Evolutionary conservation across 805 yeast genomes (phyloP).

Genomic region (Hyphopichia homilentoma): DNA sequence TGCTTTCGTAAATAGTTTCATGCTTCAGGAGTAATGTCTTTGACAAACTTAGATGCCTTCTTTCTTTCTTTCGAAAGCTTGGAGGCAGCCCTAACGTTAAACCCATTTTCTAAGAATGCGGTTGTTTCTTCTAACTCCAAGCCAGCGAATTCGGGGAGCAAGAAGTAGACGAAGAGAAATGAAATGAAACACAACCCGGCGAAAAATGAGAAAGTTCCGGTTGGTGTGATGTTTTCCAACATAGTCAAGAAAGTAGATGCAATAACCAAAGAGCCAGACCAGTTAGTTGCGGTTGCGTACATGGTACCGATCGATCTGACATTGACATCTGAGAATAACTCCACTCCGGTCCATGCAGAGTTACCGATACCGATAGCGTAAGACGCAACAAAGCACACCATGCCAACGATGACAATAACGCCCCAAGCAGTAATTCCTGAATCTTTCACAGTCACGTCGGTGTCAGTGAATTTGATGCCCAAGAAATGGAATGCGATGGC

Average conservation of each 20-base stretch:
- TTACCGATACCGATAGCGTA: slow-evolving; percentile 96
- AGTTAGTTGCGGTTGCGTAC: slow-evolving; percentile 86
- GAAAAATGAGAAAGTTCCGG: slow-evolving; percentile 90
- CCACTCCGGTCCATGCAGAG: slow-evolving; percentile 98
- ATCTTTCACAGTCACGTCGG: slow-evolving; percentile 30
- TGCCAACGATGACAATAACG: slow-evolving; percentile 74
- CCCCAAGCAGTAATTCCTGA: slow-evolving; percentile 79
- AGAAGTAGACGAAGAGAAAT: slow-evolving; percentile 69
- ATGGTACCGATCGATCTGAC: slow-evolving; percentile 93
- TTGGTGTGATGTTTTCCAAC: slow-evolving; percentile 89
- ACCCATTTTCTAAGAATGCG: slow-evolving; percentile 74
- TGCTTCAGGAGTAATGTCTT: too few relatives aligned
- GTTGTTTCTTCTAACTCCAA: slow-evolving; percentile 91
- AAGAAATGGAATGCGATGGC: slow-evolving; percentile 91
- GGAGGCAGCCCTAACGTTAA: slow-evolving; percentile 63
- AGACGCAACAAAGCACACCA: slow-evolving; percentile 83
- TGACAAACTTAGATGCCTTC: slow-evolving; percentile 19
- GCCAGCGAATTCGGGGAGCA: slow-evolving; percentile 90
- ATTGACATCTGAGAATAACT: slow-evolving; percentile 81
- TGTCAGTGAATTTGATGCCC: slow-evolving; percentile 54
- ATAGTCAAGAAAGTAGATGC: slow-evolving; percentile 91
- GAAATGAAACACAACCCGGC: slow-evolving; percentile 78
- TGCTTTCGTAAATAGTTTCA: too few relatives aligned
- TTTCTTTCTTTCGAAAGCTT: slow-evolving; percentile 34
- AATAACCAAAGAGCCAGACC: slow-evolving; percentile 92